Percentiles rank a stretch among this genome's conserved stretches.
phyloP scores from a whole-genome alignment of 169 alveolate genomes.

The Plasmodium falciparum region DNA sequence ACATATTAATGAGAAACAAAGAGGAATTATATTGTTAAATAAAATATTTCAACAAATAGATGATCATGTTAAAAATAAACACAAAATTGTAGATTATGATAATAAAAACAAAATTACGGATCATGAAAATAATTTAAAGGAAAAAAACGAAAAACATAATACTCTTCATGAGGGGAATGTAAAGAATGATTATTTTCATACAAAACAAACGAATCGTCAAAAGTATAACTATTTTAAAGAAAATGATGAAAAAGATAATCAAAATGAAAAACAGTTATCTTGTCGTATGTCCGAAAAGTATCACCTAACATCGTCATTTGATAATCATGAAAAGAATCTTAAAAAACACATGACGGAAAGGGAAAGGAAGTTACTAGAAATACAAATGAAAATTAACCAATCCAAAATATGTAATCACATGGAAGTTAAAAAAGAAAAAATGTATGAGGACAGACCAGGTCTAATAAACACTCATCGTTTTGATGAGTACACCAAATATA shows the following conservation, averaged over 20 bases:
- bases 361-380: constrained; percentile 22
- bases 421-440: constrained; percentile 24
- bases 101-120: neutral
- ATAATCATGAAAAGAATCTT: neutral
- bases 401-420: constrained; percentile 38
- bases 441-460: constrained; percentile 3
- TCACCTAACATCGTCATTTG: too few species aligned
- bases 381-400: constrained; percentile 55
- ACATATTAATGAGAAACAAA: constrained; percentile 53
- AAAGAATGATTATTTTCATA: too few species aligned
- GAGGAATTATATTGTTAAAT: constrained; percentile 45
- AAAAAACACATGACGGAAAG: constrained; percentile 53
- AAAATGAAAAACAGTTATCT: too few species aligned
- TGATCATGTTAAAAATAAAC: neutral
- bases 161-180: too few species aligned
- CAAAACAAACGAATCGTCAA: too few species aligned
- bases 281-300: too few species aligned
- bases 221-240: too few species aligned
- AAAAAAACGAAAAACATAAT: neutral
- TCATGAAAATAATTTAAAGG: neutral
- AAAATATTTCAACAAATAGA: constrained; percentile 41
- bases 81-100: neutral
- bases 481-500: constrained; percentile 19
- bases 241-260: too few species aligned
- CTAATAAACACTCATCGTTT: constrained; percentile 19